Conservation (phyloP, 305 asterid genomes). For the Solanum hybrid region DNA sequence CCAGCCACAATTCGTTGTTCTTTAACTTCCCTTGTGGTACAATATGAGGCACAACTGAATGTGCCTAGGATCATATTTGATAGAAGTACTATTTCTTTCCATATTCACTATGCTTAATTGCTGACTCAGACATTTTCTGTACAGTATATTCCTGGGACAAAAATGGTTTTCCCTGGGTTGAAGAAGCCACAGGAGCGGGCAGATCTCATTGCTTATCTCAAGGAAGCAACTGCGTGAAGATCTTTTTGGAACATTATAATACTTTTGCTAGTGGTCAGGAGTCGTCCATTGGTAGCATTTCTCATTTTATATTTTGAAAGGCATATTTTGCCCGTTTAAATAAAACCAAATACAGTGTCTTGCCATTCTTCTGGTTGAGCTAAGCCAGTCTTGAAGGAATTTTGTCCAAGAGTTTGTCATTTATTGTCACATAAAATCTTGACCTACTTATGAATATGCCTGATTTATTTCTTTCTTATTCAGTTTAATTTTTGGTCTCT, state of each 20-base stretch:
- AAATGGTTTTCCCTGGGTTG: slow-evolving; percentile 95
- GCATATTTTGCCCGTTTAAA: not conserved
- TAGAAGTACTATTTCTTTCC: not conserved
- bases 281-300: not conserved
- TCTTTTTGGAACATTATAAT: not conserved
- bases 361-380: not conserved
- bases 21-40: not conserved
- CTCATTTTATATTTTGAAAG: not conserved
- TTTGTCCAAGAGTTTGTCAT: not conserved
- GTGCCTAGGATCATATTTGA: not conserved
- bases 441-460: not conserved
- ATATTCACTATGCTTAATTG: not conserved
- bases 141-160: slow-evolving; percentile 94
- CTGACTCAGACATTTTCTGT: not conserved
- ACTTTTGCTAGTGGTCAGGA: not conserved
- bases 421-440: not conserved
- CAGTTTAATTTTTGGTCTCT: too few species aligned
- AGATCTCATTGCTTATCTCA: slow-evolving; percentile 80
- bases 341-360: not conserved
- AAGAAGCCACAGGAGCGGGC: slow-evolving; percentile 93
- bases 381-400: not conserved
- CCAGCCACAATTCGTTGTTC: not conserved
- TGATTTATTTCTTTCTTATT: not conserved
- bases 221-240: slow-evolving; percentile 55
- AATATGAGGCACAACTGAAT: not conserved